Evolutionary conservation across 2,329 filamentous ascomycete genomes (phyloP).

Genomic region (Neofusicoccum umdonicola): DNA sequence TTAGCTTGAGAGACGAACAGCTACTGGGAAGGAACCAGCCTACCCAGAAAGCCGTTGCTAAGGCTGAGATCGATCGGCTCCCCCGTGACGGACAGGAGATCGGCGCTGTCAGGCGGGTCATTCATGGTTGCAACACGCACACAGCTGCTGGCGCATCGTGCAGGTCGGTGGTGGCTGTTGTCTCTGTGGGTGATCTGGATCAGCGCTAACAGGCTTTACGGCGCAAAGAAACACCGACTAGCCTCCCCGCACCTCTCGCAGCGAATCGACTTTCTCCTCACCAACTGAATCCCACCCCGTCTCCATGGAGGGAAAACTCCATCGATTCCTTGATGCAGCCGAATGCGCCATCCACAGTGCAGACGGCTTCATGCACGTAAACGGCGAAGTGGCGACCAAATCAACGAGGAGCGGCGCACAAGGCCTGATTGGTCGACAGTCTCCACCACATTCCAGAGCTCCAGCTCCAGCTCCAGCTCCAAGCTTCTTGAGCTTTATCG

Average conservation of each 20-base stretch:
- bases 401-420: background rate
- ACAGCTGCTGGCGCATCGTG: background rate
- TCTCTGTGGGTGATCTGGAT: background rate
- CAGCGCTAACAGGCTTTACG: background rate
- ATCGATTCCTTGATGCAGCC: background rate
- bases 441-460: background rate
- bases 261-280: background rate
- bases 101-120: background rate
- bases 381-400: background rate
- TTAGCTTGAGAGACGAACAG: background rate
- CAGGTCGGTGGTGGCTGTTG: background rate
- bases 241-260: background rate
- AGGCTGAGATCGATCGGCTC: constrained; percentile 25
- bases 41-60: constrained; percentile 26
- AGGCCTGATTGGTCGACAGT: background rate
- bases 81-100: constrained; percentile 28
- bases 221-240: background rate
- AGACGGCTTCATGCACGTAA: too few relatives aligned
- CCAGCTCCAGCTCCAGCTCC: background rate
- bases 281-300: background rate
- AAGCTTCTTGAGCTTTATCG: background rate
- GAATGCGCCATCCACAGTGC: too few relatives aligned
- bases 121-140: background rate
- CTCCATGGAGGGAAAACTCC: too few relatives aligned
- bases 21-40: background rate